Conservation (phyloP, 768 basidiomycete genomes). For the Boletus patriciae region DNA sequence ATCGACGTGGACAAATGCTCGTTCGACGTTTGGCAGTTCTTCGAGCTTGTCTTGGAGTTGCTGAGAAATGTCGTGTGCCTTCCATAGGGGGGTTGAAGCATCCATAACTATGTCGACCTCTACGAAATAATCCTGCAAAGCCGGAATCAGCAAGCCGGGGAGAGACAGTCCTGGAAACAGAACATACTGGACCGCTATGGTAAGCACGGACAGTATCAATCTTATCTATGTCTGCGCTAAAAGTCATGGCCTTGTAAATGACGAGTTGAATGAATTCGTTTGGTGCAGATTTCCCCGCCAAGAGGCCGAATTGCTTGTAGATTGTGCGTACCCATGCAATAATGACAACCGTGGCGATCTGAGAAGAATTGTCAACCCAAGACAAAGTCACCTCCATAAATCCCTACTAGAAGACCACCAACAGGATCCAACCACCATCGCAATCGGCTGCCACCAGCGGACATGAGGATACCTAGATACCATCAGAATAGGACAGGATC, state of each 20-base stretch:
- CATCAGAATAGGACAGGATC: background rate
- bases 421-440: conserved; percentile 83
- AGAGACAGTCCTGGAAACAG: background rate
- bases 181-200: conserved; percentile 75
- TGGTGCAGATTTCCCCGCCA: conserved; percentile 92
- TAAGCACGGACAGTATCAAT: conserved; percentile 94
- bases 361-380: background rate
- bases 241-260: conserved; percentile 88
- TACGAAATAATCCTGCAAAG: conserved; percentile 77
- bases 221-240: conserved; percentile 80
- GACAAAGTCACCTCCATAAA: background rate
- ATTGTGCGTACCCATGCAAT: conserved; percentile 74
- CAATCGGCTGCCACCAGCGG: conserved; percentile 75
- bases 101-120: conserved; percentile 96
- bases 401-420: conserved; percentile 70
- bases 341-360: conserved; percentile 83
- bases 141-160: background rate
- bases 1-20: conserved; percentile 95
- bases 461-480: conserved; percentile 74
- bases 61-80: conserved; percentile 84
- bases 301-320: conserved; percentile 75
- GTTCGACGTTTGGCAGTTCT: conserved; percentile 82
- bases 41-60: conserved; percentile 88
- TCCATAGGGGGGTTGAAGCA: conserved; percentile 83
- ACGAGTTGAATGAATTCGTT: conserved; percentile 88